These are phyloP conservation scores for Isatis lusitanica DNA, from an alignment of 441 rosid genomes.

Conservation along the genomic window DNA sequence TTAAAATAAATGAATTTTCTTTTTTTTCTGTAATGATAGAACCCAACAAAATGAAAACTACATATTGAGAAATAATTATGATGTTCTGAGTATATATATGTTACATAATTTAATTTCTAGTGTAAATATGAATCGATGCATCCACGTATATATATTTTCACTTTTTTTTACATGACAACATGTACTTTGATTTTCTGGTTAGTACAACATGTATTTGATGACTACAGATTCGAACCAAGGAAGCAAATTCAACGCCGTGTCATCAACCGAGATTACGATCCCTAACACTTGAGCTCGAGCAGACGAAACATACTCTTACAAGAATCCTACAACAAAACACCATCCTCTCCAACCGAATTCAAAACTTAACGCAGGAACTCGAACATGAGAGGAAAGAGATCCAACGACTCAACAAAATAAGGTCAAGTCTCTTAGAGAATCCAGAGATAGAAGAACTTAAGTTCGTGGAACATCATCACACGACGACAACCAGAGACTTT, in stretches of 20 bases:
- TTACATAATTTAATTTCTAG: too few relatives aligned
- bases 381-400: constrained; percentile 27
- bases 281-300: constrained; percentile 23
- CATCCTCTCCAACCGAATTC: constrained; percentile 12
- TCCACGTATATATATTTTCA: background rate
- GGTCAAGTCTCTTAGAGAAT: constrained; percentile 6
- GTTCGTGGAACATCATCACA: constrained; percentile 26
- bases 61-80: background rate
- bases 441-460: constrained; percentile 29
- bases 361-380: constrained; percentile 28
- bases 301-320: constrained; percentile 29
- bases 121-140: too few relatives aligned
- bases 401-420: constrained; percentile 2
- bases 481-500: background rate
- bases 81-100: too few relatives aligned
- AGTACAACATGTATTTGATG: background rate
- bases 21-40: too few relatives aligned
- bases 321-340: constrained; percentile 29
- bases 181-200: background rate
- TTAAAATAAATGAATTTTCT: too few relatives aligned
- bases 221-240: constrained; percentile 21
- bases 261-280: constrained; percentile 21
- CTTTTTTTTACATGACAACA: background rate
- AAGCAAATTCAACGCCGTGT: background rate
- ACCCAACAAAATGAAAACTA: background rate